A percentile compares a stretch with the other conserved stretches of the same genome.
phyloP scores from a whole-genome alignment of 768 basidiomycete species.

The Tubosaeta brunneosetosa region DNA sequence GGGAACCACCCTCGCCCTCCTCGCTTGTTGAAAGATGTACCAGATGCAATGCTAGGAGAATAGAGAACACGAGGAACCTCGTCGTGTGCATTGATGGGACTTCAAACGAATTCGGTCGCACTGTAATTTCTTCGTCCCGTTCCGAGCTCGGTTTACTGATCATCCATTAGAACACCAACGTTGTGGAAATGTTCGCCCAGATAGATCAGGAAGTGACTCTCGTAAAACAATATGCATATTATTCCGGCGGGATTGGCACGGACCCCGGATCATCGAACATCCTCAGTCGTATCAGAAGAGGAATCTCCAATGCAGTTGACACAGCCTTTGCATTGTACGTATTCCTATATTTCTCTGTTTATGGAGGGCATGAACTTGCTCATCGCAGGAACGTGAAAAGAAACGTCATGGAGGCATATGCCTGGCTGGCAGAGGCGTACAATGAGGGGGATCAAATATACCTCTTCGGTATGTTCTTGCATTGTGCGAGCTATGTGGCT shows the following conservation, averaged over 20 bases:
- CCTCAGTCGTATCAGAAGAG: constrained; percentile 16
- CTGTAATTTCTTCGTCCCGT: too few relatives aligned
- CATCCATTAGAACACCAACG: too few relatives aligned
- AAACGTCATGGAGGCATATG: constrained; percentile 31
- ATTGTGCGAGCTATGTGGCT: not conserved
- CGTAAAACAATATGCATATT: constrained; percentile 31
- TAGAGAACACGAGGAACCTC: too few relatives aligned
- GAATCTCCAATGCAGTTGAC: constrained; percentile 27
- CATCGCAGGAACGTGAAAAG: constrained; percentile 34
- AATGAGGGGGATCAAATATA: constrained; percentile 32
- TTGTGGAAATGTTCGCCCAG: constrained; percentile 33
- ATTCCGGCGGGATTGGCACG: constrained; percentile 38
- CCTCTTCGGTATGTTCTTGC: constrained; percentile 27
- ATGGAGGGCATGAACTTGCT: not conserved
- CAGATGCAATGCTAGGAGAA: too few relatives aligned
- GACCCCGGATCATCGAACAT: constrained; percentile 26
- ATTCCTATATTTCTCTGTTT: not conserved
- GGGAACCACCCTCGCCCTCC: too few relatives aligned
- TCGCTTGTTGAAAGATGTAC: too few relatives aligned
- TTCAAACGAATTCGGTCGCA: too few relatives aligned
- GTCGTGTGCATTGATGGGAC: too few relatives aligned
- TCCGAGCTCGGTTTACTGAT: too few relatives aligned
- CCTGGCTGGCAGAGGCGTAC: constrained; percentile 31
- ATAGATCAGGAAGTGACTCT: constrained; percentile 18
- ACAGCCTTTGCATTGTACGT: constrained; percentile 37